A percentile compares a stretch with the other conserved stretches of the same genome.
Conservation (phyloP, 2,329 filamentous ascomycete species). For the Cryoendolithus antarcticus region DNA sequence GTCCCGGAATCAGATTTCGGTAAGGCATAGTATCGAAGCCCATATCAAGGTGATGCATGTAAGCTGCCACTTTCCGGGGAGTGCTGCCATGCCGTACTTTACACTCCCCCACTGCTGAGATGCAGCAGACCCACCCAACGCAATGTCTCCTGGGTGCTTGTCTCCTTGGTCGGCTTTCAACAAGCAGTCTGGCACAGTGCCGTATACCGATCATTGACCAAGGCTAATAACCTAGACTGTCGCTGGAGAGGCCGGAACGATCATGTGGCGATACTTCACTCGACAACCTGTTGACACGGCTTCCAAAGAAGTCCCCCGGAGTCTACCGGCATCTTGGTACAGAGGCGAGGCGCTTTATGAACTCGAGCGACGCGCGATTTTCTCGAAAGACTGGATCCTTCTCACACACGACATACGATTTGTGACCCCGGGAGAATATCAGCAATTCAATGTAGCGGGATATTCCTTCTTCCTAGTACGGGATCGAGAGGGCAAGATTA, state of each 20-base stretch:
- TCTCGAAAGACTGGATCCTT: constrained; percentile 41
- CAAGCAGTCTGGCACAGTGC: no score
- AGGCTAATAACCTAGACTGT: no score
- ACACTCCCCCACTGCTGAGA: no score
- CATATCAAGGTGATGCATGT: no score
- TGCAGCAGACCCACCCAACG: no score
- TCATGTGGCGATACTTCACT: constrained; percentile 2
- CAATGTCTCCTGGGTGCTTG: no score
- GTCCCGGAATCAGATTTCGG: no score
- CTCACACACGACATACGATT: constrained; percentile 41
- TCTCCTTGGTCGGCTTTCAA: no score
- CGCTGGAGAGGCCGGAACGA: background rate
- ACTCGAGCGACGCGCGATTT: constrained; percentile 38
- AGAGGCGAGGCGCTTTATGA: constrained; percentile 25
- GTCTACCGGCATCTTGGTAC: constrained; percentile 4
- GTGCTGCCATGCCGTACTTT: no score
- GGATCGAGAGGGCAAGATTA: constrained; percentile 38
- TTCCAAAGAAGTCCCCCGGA: background rate
- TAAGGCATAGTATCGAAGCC: no score
- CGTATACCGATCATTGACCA: no score
- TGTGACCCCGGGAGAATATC: constrained; percentile 42
- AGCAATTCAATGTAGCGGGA: constrained; percentile 41
- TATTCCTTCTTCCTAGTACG: constrained; percentile 40
- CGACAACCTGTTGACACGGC: background rate
- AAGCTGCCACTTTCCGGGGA: no score